Evolutionary conservation across 129 eudicot genomes (phyloP), one percentile per base, ranked within the genome.

Genomic region (Dittrichia graveolens): DNA sequence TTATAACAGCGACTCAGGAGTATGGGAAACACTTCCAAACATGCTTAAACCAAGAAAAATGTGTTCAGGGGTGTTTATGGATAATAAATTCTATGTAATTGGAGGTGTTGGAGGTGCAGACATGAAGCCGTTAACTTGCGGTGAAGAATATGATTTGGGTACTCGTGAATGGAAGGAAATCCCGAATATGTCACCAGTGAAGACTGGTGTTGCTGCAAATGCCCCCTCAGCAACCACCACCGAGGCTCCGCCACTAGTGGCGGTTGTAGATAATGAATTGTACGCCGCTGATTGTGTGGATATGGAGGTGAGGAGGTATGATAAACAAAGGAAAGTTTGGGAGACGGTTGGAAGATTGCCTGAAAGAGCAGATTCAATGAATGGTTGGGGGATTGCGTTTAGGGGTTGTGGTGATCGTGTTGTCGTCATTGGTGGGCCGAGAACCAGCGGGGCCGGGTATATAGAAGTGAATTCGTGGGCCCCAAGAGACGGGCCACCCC

Each of bases 31-130:
- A 5, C 90, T 91, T 10, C 95, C 88, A 0, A 78, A 79, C 65
- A 91, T 91, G 97, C 74, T 69, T 10, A 88, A 84, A 56, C 77
- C 88, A 0, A 40, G 97, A 14, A 91, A 88, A 60, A 91, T 88
- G 95, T 91, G 95, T 72, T 91, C 95, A 0, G 92, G 79, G 4
- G 95, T 91, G n/a, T 91, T 91, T 71, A 88, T 91, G 97, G 97
- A 91, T 71, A 78, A 89, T 5, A 91, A 91, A 42, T 91, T 88
- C 69, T 91, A 88, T 16, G 95, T 91, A 0, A 85, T 91, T 42
- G 97, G 97, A 56, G 97, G 97, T 55, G 79, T 84, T 55, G 97
- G 91, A 9, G 88, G 90, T 6, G 43, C 62, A 3, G 90, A 84
- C 4, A 61, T 72, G 14, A 76, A 49, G 67, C 81, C 88, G 40